phyloP scores from a whole-genome alignment of 2,329 filamentous ascomycete species.

The Botrytis squamosa region DNA sequence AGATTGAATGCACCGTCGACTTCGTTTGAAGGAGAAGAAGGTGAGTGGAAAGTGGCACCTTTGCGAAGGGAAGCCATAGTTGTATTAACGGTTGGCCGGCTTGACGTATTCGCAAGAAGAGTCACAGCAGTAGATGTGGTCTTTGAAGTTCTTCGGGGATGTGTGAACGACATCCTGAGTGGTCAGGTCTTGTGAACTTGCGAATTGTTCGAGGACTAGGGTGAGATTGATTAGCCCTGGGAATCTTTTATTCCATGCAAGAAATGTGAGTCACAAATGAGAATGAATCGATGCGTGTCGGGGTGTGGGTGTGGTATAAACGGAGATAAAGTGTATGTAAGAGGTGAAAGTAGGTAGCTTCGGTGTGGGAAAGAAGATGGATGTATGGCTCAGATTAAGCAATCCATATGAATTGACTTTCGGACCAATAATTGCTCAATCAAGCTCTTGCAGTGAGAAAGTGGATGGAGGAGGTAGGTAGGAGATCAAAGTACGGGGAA shows the following conservation, averaged over 20 bases:
- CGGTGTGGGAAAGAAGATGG: background rate
- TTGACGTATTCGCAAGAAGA: conserved; percentile 45
- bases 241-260: conserved; percentile 32
- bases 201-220: conserved; percentile 30
- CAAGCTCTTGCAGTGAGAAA: background rate
- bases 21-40: conserved; percentile 40
- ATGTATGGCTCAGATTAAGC: background rate
- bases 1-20: conserved; percentile 32
- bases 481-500: background rate
- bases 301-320: conserved; percentile 2
- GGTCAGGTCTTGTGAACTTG: conserved; percentile 28
- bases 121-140: conserved; percentile 44
- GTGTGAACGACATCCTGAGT: conserved; percentile 39
- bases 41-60: conserved; percentile 61
- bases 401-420: conserved; percentile 1
- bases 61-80: conserved; percentile 61
- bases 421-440: conserved; percentile 1
- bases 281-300: conserved; percentile 9
- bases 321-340: conserved; percentile 2
- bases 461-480: background rate
- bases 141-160: conserved; percentile 42
- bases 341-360: conserved; percentile 11
- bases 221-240: conserved; percentile 31
- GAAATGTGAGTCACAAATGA: conserved; percentile 35
- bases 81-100: conserved; percentile 51